Evolutionary conservation across 768 basidiomycete genomes (phyloP).

Genomic region (Crucibulum laeve): DNA sequence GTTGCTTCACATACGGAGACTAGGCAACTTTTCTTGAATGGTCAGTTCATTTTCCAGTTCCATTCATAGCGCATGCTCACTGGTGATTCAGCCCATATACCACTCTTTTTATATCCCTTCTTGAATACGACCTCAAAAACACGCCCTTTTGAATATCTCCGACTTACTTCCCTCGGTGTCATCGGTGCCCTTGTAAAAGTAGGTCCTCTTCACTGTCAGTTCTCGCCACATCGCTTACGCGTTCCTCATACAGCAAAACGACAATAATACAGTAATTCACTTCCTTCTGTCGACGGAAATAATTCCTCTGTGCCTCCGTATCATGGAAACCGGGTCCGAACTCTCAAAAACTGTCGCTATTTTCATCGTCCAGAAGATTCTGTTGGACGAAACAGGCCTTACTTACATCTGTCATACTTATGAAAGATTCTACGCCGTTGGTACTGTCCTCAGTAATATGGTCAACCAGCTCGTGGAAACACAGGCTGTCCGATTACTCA

Average conservation of each 20-base stretch:
- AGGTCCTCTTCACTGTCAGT: slow-evolving; percentile 11
- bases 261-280: slow-evolving; percentile 98
- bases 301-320: slow-evolving; percentile 96
- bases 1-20: slow-evolving; percentile 98
- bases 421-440: slow-evolving; percentile 98
- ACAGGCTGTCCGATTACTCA: slow-evolving; percentile 92
- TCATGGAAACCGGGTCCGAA: slow-evolving; percentile 99
- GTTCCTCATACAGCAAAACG: slow-evolving; percentile 75
- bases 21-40: slow-evolving; percentile 89
- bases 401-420: slow-evolving; percentile 99
- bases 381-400: slow-evolving; percentile 94
- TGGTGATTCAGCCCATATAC: slow-evolving; percentile 85
- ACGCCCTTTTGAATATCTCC: slow-evolving; percentile 97
- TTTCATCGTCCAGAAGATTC: slow-evolving; percentile 98
- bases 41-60: slow-evolving; percentile 34
- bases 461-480: slow-evolving; percentile 97
- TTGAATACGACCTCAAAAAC: slow-evolving; percentile 99
- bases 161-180: slow-evolving; percentile 98
- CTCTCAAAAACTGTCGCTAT: slow-evolving; percentile 99
- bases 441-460: slow-evolving; percentile 98
- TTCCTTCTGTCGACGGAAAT: slow-evolving; percentile 99
- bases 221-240: background rate
- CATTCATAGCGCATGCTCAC: slow-evolving; percentile 35
- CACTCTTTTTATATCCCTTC: slow-evolving; percentile 97
- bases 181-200: slow-evolving; percentile 99